A percentile compares a stretch with the other conserved stretches of the same genome.
phyloP scores from a whole-genome alignment of 2,329 filamentous ascomycete species.

The Neophaeococcomyces aloes region DNA sequence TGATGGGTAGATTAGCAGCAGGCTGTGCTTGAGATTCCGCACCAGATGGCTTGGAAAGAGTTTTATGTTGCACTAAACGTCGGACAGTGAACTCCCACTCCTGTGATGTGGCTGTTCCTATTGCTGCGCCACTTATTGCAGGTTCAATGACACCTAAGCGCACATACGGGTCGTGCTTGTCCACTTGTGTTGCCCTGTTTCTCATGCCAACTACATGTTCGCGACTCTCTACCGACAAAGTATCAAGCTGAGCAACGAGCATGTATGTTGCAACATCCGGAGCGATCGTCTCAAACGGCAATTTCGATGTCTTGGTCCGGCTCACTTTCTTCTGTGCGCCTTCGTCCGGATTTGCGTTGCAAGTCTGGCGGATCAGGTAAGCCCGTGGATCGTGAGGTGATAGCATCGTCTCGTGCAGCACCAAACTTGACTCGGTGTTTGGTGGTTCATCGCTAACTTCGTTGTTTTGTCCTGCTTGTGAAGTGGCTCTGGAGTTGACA shows the following conservation, averaged over 20 bases:
- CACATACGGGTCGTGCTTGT: neutral
- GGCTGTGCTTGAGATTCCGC: too few species aligned
- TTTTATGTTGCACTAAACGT: neutral
- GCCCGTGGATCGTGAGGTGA: conserved; percentile 24
- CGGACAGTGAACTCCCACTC: neutral
- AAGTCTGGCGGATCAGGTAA: conserved; percentile 23
- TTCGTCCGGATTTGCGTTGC: neutral
- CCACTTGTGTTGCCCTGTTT: neutral
- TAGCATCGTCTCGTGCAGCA: conserved; percentile 8
- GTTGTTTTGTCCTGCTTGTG: too few species aligned
- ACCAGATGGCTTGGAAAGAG: too few species aligned
- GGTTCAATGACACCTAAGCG: neutral
- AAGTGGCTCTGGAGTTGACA: too few species aligned
- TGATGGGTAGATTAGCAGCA: too few species aligned
- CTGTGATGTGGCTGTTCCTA: neutral
- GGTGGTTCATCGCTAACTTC: neutral
- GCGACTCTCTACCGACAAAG: neutral
- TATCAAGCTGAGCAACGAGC: neutral
- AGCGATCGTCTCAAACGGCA: conserved; percentile 14
- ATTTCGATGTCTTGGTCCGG: conserved; percentile 13
- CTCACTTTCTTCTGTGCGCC: conserved; percentile 3
- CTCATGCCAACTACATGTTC: neutral
- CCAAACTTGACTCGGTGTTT: neutral
- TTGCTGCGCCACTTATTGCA: neutral
- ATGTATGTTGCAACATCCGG: conserved; percentile 6